These are phyloP conservation scores for Toxicodendron radicans DNA, from an alignment of 345 rosid genomes.

Conservation along the genomic window DNA sequence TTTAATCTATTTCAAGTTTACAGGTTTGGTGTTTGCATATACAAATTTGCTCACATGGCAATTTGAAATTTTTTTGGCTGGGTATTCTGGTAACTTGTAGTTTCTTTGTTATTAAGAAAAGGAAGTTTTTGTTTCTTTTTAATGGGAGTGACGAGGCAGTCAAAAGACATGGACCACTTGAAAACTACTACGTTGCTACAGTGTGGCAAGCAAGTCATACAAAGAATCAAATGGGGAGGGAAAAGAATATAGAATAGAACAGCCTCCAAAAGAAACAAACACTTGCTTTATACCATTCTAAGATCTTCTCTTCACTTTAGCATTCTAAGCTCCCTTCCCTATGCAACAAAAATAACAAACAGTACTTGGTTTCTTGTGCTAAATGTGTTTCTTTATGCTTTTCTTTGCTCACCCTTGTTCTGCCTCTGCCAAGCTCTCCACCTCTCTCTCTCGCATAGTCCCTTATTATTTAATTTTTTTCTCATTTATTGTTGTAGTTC, in stretches of 20 bases:
- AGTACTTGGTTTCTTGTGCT: conserved; percentile 51
- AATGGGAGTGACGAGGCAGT: conserved; percentile 31
- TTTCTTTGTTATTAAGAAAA: conserved; percentile 52
- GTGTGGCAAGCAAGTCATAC: conserved; percentile 35
- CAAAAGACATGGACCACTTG: conserved; percentile 36
- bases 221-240: conserved; percentile 29
- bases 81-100: conserved; percentile 23
- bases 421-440: conserved; percentile 38
- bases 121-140: conserved; percentile 27
- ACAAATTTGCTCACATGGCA: not conserved
- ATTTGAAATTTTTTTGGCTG: conserved; percentile 8
- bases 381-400: conserved; percentile 47
- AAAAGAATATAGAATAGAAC: conserved; percentile 23
- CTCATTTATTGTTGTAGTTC: conserved; percentile 26
- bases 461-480: conserved; percentile 17
- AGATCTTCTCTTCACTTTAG: conserved; percentile 45
- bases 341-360: conserved; percentile 37
- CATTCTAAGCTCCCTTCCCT: conserved; percentile 56
- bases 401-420: conserved; percentile 31
- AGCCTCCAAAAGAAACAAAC: conserved; percentile 39
- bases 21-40: conserved; percentile 14
- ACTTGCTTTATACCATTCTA: conserved; percentile 34
- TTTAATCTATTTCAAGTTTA: conserved; percentile 17
- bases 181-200: conserved; percentile 28
- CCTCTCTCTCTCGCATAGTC: conserved; percentile 11